Base-by-base conservation (phyloP, 1,284 basidiomycete genomes). In the Ustilago trichophora region DNA sequence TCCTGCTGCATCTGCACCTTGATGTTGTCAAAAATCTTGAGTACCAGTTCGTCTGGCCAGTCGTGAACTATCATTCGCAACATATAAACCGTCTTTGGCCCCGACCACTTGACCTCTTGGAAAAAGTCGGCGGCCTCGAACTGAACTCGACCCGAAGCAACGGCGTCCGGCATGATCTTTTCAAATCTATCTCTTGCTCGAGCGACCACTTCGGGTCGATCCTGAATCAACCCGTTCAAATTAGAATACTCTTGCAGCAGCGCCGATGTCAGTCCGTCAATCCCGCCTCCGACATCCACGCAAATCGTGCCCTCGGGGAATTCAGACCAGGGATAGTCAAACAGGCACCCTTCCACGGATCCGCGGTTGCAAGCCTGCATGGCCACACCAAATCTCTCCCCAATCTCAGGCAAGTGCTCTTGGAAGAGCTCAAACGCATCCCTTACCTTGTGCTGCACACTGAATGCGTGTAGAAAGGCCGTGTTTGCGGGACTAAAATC, bases 281-380 rank as follows among this genome's bases (percentile, higher is more conserved):
- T 50, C 2, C 63, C 63, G 7, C 63, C 63, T 2, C 63, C 63
- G 6, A 66, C 49, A n/a, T 65, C 62, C 13, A 65, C 37, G 38
- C 45, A 54, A 12, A 22, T 29, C 2, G 62, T 54, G 5, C 51
- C 49, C 4, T 55, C 18, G 1, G 44, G 35, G 9, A 66, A 21
- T 5, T 55, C 15, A 7, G 27, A 34, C 63, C 63, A 66, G 11
- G 57, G 41, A 32, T 53, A 66, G 31, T 66, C 63, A 34, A 49
- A 38, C 3, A 60, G 46, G 0, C 51, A 18, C 7, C 53, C 48
- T 37, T 32, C 50, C 19, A 65, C 40, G 1, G 50, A 33, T 5
- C 37, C 44, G 5, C 50, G 45, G 10, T 49, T 54, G 50, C 34
- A 48, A 3, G 50, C 57, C 27, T 47, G 49, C 57, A 60, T 60